Conservation (phyloP, 2,329 filamentous ascomycete species). For the Penicillium italicum region DNA sequence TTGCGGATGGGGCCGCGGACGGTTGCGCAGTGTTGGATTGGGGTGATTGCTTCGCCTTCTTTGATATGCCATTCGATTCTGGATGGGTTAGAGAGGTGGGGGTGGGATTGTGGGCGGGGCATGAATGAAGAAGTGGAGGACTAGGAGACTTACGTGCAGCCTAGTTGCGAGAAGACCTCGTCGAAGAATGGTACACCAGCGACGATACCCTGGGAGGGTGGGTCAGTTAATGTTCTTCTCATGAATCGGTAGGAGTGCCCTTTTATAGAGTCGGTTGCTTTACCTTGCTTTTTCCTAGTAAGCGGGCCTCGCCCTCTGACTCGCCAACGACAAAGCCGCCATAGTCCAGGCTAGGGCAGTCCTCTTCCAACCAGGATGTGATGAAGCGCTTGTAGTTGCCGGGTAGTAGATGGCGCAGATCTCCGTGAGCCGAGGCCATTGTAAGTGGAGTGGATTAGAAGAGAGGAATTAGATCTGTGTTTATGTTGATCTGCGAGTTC, state of each 20-base stretch:
- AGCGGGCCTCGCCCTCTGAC: conserved; percentile 40
- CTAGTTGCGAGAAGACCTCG: conserved; percentile 85
- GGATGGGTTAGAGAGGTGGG: not conserved
- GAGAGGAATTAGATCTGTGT: too few relatives aligned
- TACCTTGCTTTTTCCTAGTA: conserved; percentile 58
- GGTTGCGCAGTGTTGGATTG: conserved; percentile 68
- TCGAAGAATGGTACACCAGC: conserved; percentile 94
- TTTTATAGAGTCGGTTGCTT: not conserved
- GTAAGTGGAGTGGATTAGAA: not conserved
- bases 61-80: conserved; percentile 79
- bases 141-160: conserved; percentile 61
- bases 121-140: not conserved
- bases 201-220: conserved; percentile 61
- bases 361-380: conserved; percentile 85
- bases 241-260: too few relatives aligned
- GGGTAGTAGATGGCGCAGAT: conserved; percentile 71
- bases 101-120: not conserved
- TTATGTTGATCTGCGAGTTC: not conserved
- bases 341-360: conserved; percentile 95
- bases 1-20: conserved; percentile 79
- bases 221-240: not conserved
- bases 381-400: conserved; percentile 78
- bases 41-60: conserved; percentile 69
- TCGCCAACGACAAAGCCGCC: conserved; percentile 91
- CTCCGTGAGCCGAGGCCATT: conserved; percentile 58